These are phyloP conservation scores for Musa schizocarpa DNA, from an alignment of 176 grass and related monocot genomes.

Conservation along the genomic window DNA sequence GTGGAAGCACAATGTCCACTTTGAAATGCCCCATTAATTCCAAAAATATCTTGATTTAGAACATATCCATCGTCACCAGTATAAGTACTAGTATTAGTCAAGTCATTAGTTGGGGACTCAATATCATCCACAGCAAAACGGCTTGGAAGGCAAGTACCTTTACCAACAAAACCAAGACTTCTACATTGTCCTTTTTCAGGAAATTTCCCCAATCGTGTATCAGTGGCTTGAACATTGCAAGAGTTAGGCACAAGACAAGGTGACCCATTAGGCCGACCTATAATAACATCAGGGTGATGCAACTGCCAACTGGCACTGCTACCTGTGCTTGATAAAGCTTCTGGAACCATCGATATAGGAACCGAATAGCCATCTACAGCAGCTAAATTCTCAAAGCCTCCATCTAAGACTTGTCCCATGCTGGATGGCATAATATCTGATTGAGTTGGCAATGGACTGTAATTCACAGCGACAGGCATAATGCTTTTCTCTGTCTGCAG, in stretches of 20 bases:
- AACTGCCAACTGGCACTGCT: slow-evolving; percentile 15
- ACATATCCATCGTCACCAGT: slow-evolving; percentile 53
- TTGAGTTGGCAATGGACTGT: slow-evolving; percentile 37
- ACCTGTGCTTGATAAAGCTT: slow-evolving; percentile 2
- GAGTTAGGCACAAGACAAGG: slow-evolving; percentile 27
- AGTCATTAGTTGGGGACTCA: slow-evolving; percentile 69
- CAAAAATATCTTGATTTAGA: slow-evolving; percentile 42
- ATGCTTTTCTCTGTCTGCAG: slow-evolving; percentile 37
- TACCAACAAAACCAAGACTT: slow-evolving; percentile 90
- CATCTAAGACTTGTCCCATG: slow-evolving; percentile 38
- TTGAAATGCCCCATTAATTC: slow-evolving; percentile 53
- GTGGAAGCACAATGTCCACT: slow-evolving; percentile 12
- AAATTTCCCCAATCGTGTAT: slow-evolving; percentile 32
- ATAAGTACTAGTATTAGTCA: slow-evolving; percentile 43
- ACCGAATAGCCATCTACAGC: slow-evolving; percentile 1
- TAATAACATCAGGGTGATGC: not conserved
- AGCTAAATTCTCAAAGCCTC: not conserved
- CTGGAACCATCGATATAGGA: not conserved
- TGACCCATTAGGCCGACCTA: slow-evolving; percentile 27
- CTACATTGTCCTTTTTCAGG: slow-evolving; percentile 54
- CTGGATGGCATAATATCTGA: slow-evolving; percentile 54
- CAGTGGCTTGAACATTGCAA: slow-evolving; percentile 40
- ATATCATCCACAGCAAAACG: slow-evolving; percentile 86
- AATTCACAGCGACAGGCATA: slow-evolving; percentile 43
- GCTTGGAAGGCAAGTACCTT: slow-evolving; percentile 83